These are phyloP conservation scores for Selaginella moellendorffii DNA, from an alignment of 75 land plant genomes.

Conservation along the genomic window DNA sequence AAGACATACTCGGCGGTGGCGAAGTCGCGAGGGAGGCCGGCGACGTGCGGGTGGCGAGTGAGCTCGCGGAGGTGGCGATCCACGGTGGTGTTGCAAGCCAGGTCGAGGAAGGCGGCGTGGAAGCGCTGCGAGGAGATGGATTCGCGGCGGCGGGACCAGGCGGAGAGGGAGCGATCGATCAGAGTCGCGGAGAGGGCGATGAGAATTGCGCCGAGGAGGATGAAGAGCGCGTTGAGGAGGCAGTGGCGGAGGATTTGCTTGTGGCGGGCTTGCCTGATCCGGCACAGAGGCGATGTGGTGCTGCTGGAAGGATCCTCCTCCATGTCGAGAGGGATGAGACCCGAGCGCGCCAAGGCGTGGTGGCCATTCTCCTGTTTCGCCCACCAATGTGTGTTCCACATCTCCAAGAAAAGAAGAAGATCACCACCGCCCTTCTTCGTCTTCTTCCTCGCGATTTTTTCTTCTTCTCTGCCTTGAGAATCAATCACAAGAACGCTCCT, in stretches of 20 bases:
- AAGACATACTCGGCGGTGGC: slow-evolving; percentile 43
- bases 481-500: not conserved
- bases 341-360: too few species aligned
- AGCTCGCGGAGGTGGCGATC: slow-evolving; percentile 33
- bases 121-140: not conserved
- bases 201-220: slow-evolving; percentile 9
- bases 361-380: not conserved
- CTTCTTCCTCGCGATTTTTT: too few species aligned
- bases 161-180: not conserved
- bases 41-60: slow-evolving; percentile 48
- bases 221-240: not conserved
- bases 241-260: not conserved
- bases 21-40: slow-evolving; percentile 38
- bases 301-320: not conserved
- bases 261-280: not conserved
- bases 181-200: not conserved
- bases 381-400: not conserved
- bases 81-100: slow-evolving; percentile 18
- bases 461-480: too few species aligned
- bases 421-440: not conserved
- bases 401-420: not conserved
- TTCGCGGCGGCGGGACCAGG: not conserved
- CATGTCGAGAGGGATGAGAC: not conserved
- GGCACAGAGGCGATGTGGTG: too few species aligned
- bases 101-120: not conserved